These are phyloP conservation scores for Zygnema circumcarinatum DNA, from an alignment of 139 green algal species.

Conservation along the genomic window DNA sequence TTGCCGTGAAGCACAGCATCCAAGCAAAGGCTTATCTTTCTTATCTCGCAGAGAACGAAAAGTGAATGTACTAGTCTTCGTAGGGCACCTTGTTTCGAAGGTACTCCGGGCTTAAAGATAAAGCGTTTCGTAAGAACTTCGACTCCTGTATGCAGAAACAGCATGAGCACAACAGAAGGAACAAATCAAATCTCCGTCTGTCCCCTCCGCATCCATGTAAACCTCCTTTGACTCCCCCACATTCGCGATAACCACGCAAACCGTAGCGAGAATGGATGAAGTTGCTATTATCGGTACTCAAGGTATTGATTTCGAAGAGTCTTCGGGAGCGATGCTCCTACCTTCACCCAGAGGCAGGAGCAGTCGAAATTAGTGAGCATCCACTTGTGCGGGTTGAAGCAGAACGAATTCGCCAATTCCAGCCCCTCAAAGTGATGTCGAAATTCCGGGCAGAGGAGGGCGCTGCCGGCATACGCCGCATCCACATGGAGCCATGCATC, in stretches of 20 bases:
- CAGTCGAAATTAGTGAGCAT: slow-evolving; percentile 88
- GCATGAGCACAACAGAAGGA: not conserved
- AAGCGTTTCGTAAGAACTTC: slow-evolving; percentile 66
- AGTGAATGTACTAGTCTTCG: no score
- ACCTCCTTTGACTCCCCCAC: no score
- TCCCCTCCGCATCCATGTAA: no score
- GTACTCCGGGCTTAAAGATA: slow-evolving; percentile 80
- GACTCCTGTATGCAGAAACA: slow-evolving; percentile 63
- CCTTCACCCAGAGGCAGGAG: slow-evolving; percentile 72
- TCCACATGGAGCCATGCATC: slow-evolving; percentile 81
- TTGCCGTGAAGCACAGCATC: no score
- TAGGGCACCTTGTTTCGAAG: slow-evolving; percentile 66
- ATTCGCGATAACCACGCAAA: no score
- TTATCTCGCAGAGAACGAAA: no score
- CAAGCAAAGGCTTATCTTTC: no score
- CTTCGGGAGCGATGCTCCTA: no score
- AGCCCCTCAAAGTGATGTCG: slow-evolving; percentile 70
- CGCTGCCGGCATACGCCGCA: slow-evolving; percentile 79
- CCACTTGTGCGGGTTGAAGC: slow-evolving; percentile 81
- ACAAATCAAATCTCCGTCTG: no score
- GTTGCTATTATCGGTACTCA: no score
- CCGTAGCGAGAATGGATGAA: no score
- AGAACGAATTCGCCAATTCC: slow-evolving; percentile 69
- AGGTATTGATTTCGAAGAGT: no score
- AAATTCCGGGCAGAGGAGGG: slow-evolving; percentile 73